Conservation (phyloP, 2,329 filamentous ascomycete species). For the Colletotrichum navitas region DNA sequence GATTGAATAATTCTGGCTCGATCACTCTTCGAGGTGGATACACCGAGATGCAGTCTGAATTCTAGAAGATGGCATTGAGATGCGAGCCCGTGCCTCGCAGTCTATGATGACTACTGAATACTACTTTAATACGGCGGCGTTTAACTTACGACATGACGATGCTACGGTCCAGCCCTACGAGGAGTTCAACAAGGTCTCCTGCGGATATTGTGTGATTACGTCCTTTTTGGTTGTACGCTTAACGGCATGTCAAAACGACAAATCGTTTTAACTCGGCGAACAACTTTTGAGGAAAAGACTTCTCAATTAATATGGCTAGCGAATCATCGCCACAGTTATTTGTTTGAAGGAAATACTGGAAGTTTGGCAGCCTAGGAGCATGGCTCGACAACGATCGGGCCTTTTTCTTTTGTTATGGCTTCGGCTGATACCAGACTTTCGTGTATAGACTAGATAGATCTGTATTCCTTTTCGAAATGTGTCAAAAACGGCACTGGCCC, state of each 20-base stretch:
- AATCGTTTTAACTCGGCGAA: constrained; percentile 17
- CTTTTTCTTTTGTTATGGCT: constrained; percentile 26
- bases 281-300: constrained; percentile 15
- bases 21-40: constrained; percentile 38
- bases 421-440: constrained; percentile 28
- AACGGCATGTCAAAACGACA: constrained; percentile 13
- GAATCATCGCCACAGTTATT: constrained; percentile 28
- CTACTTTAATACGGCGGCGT: constrained; percentile 21
- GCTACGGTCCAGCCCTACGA: constrained; percentile 37
- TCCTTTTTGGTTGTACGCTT: constrained; percentile 29
- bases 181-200: constrained; percentile 21
- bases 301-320: constrained; percentile 20
- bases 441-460: constrained; percentile 42
- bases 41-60: constrained; percentile 37
- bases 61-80: constrained; percentile 27
- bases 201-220: constrained; percentile 31
- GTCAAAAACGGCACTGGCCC: constrained; percentile 20
- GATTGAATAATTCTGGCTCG: constrained; percentile 46
- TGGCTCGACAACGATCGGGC: constrained; percentile 20
- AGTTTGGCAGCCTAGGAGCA: constrained; percentile 18
- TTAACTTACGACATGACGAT: constrained; percentile 42
- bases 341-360: constrained; percentile 27
- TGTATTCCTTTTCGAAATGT: constrained; percentile 27
- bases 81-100: constrained; percentile 29
- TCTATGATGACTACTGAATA: constrained; percentile 7